Evolutionary conservation across 1,139 yeast genomes (phyloP), one percentile per base, ranked within the genome.

Genomic region (Blastobotrys malaysiensis): DNA sequence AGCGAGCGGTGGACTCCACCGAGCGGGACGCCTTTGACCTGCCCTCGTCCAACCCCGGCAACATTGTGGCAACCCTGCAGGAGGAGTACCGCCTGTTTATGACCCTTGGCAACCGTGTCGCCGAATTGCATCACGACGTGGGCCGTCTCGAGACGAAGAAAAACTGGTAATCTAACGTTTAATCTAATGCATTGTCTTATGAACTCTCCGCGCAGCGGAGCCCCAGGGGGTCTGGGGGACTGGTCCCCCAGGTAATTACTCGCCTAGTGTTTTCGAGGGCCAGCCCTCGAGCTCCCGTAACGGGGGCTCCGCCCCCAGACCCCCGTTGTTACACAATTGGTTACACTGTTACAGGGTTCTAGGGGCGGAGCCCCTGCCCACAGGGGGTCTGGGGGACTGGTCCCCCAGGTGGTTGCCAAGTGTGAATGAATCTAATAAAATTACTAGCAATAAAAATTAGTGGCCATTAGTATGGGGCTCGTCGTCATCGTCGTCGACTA

Each of bases 81-180:
- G 89, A 86, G 62, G 97, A 91, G 71, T 89, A 89, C 69, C 77
- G 78, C 54, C 76, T 91, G 59, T 91, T 91, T 70, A 88, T 93
- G 91, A 96, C 90, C 64, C 77, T 90, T 52, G 91, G 97, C 56
- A 95, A 90, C 70, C 80, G 84, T 39, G 84, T 91, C 65, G 98
- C 98, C 1, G 96, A 87, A 64, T 73, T 89, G 52, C 98, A 93
- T 71, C 90, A 86, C 62, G 83, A 82, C 55, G 84, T 85, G 1
- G 81, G 77, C 59, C 71, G 77, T 46, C 64, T 69, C 9, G 73
- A 67, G 24, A 43, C 55, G 26, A 59, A 60, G 52, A 49, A 31
- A 11, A 31, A 31, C 39, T 31, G 39, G 39, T 31, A 31, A 31
- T 31, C 39, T 31, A 31, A 31, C 39, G 39, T 31, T 14, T 31